Conservation (phyloP, 2,329 filamentous ascomycete genomes). For the Aspergillus sp. region DNA sequence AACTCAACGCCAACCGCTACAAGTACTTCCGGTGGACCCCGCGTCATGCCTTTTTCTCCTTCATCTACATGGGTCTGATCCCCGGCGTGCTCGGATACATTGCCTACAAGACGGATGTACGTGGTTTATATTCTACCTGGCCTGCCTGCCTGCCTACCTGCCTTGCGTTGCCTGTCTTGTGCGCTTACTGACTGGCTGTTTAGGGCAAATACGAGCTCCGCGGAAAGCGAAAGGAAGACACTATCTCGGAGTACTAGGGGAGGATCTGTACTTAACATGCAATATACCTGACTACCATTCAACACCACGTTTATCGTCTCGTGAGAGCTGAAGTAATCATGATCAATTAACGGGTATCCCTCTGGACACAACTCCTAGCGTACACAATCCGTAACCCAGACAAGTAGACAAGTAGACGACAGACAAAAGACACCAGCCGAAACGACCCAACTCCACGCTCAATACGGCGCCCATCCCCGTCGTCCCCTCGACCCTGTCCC, state of each 20-base stretch:
- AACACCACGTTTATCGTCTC: background rate
- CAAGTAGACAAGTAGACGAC: background rate
- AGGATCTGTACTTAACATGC: background rate
- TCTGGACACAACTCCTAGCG: slow-evolving; percentile 12
- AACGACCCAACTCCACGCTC: background rate
- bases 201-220: slow-evolving; percentile 85
- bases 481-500: slow-evolving; percentile 31
- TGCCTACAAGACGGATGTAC: slow-evolving; percentile 81
- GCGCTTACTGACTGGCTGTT: slow-evolving; percentile 12
- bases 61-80: slow-evolving; percentile 72
- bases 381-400: background rate
- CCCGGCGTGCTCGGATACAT: slow-evolving; percentile 68
- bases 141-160: background rate
- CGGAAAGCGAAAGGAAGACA: slow-evolving; percentile 84
- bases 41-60: slow-evolving; percentile 73
- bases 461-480: slow-evolving; percentile 42
- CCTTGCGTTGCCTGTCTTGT: no score
- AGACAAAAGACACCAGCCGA: background rate
- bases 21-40: slow-evolving; percentile 95
- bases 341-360: slow-evolving; percentile 12
- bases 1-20: slow-evolving; percentile 79
- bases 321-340: background rate
- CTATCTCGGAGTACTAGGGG: slow-evolving; percentile 70
- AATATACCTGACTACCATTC: slow-evolving; percentile 20
- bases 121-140: slow-evolving; percentile 40